Evolutionary conservation across 306 rosid genomes (phyloP).

Genomic region (Begonia peltatifolia): DNA sequence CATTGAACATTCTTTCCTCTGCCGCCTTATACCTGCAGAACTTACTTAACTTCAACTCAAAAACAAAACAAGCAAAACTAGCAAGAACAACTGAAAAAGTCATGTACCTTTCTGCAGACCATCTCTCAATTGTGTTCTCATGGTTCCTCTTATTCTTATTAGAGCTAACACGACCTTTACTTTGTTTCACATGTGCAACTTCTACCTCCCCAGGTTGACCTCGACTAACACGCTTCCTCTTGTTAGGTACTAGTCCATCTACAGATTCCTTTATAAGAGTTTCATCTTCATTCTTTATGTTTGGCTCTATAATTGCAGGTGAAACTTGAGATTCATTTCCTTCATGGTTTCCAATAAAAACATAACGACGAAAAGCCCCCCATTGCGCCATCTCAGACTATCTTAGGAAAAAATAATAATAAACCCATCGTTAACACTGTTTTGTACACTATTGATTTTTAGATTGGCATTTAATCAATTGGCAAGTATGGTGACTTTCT

Average conservation of each 20-base stretch:
- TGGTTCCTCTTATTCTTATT: conserved; percentile 23
- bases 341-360: conserved; percentile 12
- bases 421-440: background rate
- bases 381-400: conserved; percentile 25
- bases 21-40: conserved; percentile 51
- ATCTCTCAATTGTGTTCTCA: conserved; percentile 30
- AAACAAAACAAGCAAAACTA: background rate
- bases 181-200: conserved; percentile 17
- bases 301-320: conserved; percentile 16
- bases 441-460: too few species aligned
- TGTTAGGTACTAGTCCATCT: conserved; percentile 16
- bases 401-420: background rate
- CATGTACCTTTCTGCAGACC: conserved; percentile 53
- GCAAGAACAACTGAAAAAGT: conserved; percentile 1
- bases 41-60: background rate
- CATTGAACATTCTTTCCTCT: conserved; percentile 51
- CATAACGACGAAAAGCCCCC: conserved; percentile 21
- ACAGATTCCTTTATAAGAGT: conserved; percentile 18
- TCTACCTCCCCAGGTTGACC: conserved; percentile 33
- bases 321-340: conserved; percentile 20
- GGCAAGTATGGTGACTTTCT: too few species aligned
- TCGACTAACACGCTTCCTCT: conserved; percentile 39
- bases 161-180: too few species aligned
- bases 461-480: too few species aligned
- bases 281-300: conserved; percentile 28